Base-by-base conservation (phyloP, 2,329 filamentous ascomycete species). In the Elsinoe necatrix region DNA sequence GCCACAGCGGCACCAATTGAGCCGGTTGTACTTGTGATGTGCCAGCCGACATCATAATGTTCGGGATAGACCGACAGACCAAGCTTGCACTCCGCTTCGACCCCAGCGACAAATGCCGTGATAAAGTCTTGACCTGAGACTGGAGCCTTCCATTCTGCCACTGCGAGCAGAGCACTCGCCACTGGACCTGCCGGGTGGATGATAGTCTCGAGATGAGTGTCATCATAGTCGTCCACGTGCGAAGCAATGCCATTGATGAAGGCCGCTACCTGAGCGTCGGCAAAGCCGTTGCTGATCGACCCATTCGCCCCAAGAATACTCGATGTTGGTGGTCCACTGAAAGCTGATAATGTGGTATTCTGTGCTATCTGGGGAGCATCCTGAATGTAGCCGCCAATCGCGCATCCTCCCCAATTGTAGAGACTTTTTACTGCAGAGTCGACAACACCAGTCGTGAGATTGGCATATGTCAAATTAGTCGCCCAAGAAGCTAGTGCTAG, bases 21-120 rank as follows among this genome's bases (percentile, higher is more conserved):
- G 2, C 78, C 78, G 0, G 75, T 75, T 0, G 76, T 77, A 25
- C 72, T 75, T 1, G 77, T 80, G 58, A 80, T 80, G 63, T 80
- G 77, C 77, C 78, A 81, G 14, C 79, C 78, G 3, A 77, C 68
- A 64, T 79, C 75, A 63, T 81, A 81, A 64, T 80, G 78, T 41
- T 75, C 68, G 0, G 78, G 78, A 69, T 72, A 80, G 11, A 81
- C 77, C 0, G 74, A 71, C 21, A 79, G 63, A 0, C 78, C 78
- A 3, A 78, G 63, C 64, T 80, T 79, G 61, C 77, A 79, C 60
- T 77, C 74, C 0, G 73, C 71, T 65, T 81, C 79, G 41, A 80
- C 73, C 9, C 78, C 78, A 0, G 73, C 74, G 1, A 77, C 70
- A 12, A 81, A 70, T 0, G 78, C 78, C 1, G 72, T 71, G n/a